These are phyloP conservation scores for Volvox reticuliferus DNA, from an alignment of 139 green algal genomes.

Conservation along the genomic window DNA sequence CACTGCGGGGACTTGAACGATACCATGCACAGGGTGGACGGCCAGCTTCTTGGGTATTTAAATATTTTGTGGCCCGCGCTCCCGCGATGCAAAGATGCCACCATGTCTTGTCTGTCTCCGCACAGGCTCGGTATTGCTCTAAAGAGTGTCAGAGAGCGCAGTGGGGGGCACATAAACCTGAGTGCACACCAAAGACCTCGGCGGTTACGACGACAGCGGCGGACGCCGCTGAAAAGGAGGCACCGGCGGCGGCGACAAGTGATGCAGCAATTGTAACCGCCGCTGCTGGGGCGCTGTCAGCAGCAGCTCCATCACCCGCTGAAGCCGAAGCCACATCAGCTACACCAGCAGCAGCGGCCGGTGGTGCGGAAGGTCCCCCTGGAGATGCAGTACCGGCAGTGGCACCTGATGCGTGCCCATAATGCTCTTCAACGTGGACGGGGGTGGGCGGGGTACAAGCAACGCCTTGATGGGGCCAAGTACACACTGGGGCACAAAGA, in stretches of 20 bases:
- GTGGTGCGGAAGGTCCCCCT: no score
- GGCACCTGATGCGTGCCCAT: no score
- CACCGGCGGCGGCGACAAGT: neutral
- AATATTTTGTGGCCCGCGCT: neutral
- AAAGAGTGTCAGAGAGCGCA: slow-evolving; percentile 12
- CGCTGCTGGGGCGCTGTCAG: neutral
- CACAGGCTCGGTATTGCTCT: slow-evolving; percentile 35
- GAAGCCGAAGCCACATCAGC: neutral
- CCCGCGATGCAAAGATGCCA: no score
- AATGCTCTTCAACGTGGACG: no score
- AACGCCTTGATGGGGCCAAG: no score
- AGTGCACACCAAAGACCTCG: neutral
- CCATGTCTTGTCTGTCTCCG: neutral
- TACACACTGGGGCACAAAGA: no score
- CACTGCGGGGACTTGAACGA: no score
- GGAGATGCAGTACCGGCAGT: neutral
- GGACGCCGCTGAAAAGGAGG: neutral
- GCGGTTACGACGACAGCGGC: neutral
- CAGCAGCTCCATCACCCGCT: neutral
- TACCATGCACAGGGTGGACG: no score
- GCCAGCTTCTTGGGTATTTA: neutral
- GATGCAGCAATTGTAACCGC: neutral
- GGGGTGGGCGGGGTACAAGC: no score
- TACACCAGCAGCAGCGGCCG: no score
- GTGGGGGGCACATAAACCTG: neutral